These are phyloP conservation scores for Primulina huaijiensis DNA, from an alignment of 257 asterid species.

Conservation along the genomic window DNA sequence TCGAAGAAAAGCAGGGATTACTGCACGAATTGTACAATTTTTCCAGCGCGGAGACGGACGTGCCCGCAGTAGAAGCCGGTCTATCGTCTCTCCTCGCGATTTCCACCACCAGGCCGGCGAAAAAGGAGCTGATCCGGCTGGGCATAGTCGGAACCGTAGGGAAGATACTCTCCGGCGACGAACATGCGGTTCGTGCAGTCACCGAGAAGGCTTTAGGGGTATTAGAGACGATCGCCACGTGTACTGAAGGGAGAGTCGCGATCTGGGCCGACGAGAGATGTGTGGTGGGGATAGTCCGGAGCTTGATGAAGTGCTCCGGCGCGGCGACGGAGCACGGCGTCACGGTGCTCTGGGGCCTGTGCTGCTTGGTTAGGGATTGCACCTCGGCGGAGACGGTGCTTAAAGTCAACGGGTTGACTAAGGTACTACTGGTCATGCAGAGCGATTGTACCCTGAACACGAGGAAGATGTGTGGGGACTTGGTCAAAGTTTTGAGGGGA, in stretches of 20 bases:
- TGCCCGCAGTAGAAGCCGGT: conserved; percentile 42
- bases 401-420: conserved; percentile 62
- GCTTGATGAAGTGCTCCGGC: conserved; percentile 69
- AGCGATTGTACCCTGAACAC: conserved; percentile 55
- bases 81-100: conserved; percentile 52
- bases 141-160: conserved; percentile 51
- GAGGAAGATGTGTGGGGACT: conserved; percentile 68
- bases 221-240: conserved; percentile 56
- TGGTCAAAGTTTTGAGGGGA: conserved; percentile 74
- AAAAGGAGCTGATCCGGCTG: conserved; percentile 65
- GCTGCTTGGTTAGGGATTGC: conserved; percentile 59
- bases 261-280: conserved; percentile 56
- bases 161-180: conserved; percentile 44
- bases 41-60: conserved; percentile 29
- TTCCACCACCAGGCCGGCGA: conserved; percentile 51
- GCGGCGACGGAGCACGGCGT: conserved; percentile 82
- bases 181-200: conserved; percentile 30
- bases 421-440: conserved; percentile 87
- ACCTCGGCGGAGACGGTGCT: conserved; percentile 52
- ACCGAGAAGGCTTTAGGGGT: conserved; percentile 47
- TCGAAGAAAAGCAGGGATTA: conserved; percentile 48
- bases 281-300: conserved; percentile 54
- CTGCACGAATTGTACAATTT: conserved; percentile 47
- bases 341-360: conserved; percentile 83
- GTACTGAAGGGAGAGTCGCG: conserved; percentile 76